Percentiles rank a stretch among this genome's conserved stretches.
phyloP scores from a whole-genome alignment of 225 moss, liverwort and hornwort species.

The Takakia lepidozioides region DNA sequence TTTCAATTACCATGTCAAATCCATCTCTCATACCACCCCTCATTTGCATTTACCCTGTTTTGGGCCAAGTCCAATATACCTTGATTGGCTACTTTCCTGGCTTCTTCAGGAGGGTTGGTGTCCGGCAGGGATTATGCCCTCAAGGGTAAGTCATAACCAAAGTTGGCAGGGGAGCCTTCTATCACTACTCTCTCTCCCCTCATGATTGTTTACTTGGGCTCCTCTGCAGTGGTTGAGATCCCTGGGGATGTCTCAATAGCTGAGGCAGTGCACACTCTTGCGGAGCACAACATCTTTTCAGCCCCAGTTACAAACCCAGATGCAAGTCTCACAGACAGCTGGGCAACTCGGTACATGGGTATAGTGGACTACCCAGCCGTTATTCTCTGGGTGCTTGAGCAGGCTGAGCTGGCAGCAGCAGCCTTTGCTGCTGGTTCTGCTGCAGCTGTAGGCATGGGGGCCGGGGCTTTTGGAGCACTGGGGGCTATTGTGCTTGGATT shows the following conservation, averaged over 20 bases:
- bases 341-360: constrained; percentile 71
- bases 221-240: constrained; percentile 78
- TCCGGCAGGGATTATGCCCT: too few relatives aligned
- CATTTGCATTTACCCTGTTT: too few relatives aligned
- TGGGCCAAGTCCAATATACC: too few relatives aligned
- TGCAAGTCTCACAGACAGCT: constrained; percentile 49
- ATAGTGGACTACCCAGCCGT: constrained; percentile 84
- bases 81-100: too few relatives aligned
- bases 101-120: too few relatives aligned
- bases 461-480: constrained; percentile 61
- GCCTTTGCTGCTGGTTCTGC: constrained; percentile 48
- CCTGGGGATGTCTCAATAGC: constrained; percentile 64
- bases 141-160: too few relatives aligned
- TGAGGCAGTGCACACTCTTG: constrained; percentile 54
- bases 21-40: too few relatives aligned
- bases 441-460: constrained; percentile 35
- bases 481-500: constrained; percentile 74
- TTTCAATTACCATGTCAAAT: too few relatives aligned
- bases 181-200: too few relatives aligned
- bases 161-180: too few relatives aligned
- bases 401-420: constrained; percentile 77
- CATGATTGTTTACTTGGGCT: too few relatives aligned
- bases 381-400: constrained; percentile 85
- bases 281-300: constrained; percentile 67
- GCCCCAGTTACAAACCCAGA: constrained; percentile 65